A percentile compares a stretch with the other conserved stretches of the same genome.
phyloP scores from a whole-genome alignment of 148 eudicot species.

The Rhododendron kiyosumense region DNA sequence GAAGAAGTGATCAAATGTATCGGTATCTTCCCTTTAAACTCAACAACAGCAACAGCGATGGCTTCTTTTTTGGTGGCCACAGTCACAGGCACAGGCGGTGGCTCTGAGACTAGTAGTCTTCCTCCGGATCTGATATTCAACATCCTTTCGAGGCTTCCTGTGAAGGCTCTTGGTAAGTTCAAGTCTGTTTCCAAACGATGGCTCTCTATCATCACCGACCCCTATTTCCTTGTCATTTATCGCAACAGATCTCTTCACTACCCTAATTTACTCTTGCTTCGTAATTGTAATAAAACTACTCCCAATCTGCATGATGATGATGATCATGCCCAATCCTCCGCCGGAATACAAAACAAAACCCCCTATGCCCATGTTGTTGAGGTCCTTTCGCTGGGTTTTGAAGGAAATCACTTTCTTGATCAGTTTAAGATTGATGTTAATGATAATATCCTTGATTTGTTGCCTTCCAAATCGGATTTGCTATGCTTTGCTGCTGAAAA shows the following conservation, averaged over 20 bases:
- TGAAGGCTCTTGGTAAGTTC: slow-evolving; percentile 18
- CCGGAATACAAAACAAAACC: background rate
- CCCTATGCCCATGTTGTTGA: background rate
- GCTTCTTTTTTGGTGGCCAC: background rate
- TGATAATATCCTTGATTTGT: background rate
- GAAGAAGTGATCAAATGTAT: background rate
- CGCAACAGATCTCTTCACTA: slow-evolving; percentile 10
- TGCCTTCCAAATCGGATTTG: slow-evolving; percentile 18
- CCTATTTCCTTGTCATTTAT: slow-evolving; percentile 10
- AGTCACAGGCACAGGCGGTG: no score
- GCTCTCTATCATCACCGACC: slow-evolving; percentile 15
- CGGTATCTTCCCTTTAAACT: background rate
- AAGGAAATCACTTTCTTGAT: background rate
- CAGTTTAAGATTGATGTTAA: background rate
- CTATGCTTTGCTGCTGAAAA: slow-evolving; percentile 13
- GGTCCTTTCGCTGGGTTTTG: slow-evolving; percentile 1
- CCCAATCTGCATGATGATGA: no score
- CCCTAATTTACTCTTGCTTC: slow-evolving; percentile 13
- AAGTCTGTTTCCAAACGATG: slow-evolving; percentile 18
- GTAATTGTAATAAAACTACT: background rate
- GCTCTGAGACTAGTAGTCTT: background rate
- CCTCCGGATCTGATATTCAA: slow-evolving; percentile 17
- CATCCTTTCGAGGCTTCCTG: slow-evolving; percentile 20
- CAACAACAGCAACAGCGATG: background rate
- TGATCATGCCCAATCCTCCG: background rate